Conservation (phyloP, 179 eudicot species). For the Gypsophila paniculata region DNA sequence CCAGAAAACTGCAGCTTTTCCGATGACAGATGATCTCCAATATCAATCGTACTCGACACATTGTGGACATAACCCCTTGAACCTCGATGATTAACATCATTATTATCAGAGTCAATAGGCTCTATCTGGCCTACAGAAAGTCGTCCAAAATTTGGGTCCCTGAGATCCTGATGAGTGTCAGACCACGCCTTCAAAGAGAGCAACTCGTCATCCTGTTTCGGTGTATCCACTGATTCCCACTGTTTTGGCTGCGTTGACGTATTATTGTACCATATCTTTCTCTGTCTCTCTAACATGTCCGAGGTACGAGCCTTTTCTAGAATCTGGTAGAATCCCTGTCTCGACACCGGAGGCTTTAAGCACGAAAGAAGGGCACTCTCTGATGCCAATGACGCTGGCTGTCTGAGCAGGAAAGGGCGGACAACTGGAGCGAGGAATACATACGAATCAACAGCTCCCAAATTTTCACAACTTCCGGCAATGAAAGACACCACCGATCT, state of each 20-base stretch:
- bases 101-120: conserved; percentile 34
- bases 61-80: conserved; percentile 47
- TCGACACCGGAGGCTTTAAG: conserved; percentile 79
- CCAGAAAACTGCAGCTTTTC: conserved; percentile 85
- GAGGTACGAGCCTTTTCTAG: conserved; percentile 74
- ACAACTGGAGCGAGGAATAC: conserved; percentile 83
- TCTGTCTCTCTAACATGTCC: conserved; percentile 97
- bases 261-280: conserved; percentile 93
- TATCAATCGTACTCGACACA: conserved; percentile 48
- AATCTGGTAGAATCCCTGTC: conserved; percentile 65
- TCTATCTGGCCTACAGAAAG: conserved; percentile 33
- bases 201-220: conserved; percentile 51
- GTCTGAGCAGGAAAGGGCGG: conserved; percentile 79
- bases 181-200: conserved; percentile 63
- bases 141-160: conserved; percentile 30
- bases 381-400: conserved; percentile 80
- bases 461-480: conserved; percentile 79
- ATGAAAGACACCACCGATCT: conserved; percentile 71
- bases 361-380: conserved; percentile 75
- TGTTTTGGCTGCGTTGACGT: conserved; percentile 65
- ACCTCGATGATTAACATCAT: conserved; percentile 47
- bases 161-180: conserved; percentile 37
- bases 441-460: conserved; percentile 92
- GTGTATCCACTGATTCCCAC: conserved; percentile 48
- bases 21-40: conserved; percentile 50